A percentile compares a stretch with the other conserved stretches of the same genome.
phyloP scores from a whole-genome alignment of 1,139 yeast species.

The Kodamaea suecica region DNA sequence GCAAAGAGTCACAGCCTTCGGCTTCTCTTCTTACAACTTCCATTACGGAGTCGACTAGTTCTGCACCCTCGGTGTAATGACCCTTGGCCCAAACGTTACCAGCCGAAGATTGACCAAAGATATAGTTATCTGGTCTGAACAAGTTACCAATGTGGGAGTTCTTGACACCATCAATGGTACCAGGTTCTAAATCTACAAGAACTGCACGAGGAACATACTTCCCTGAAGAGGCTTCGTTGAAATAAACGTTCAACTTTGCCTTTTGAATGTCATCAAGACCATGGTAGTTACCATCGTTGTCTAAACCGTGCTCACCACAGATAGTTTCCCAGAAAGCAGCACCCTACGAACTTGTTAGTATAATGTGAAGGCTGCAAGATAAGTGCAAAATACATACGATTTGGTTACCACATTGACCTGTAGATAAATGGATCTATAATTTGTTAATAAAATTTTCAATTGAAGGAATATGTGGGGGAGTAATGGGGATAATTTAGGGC shows the following conservation, averaged over 20 bases:
- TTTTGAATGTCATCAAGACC: conserved; percentile 68
- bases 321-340: conserved; percentile 98
- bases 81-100: conserved; percentile 98
- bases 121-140: conserved; percentile 88
- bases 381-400: conserved; percentile 51
- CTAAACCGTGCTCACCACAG: conserved; percentile 95
- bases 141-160: conserved; percentile 74
- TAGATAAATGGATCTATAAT: conserved; percentile 81
- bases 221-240: conserved; percentile 66
- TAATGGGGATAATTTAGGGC: too few relatives aligned
- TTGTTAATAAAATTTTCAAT: conserved; percentile 20
- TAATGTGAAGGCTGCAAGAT: not conserved
- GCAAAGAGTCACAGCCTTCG: conserved; percentile 86
- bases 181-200: conserved; percentile 89
- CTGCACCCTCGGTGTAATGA: conserved; percentile 95
- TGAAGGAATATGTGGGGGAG: too few relatives aligned
- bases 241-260: conserved; percentile 50
- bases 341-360: conserved; percentile 52
- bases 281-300: conserved; percentile 72
- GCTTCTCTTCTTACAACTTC: conserved; percentile 92
- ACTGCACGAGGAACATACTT: conserved; percentile 94
- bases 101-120: conserved; percentile 87
- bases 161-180: conserved; percentile 82
- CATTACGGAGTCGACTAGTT: conserved; percentile 82
- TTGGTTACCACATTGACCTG: conserved; percentile 99